Base-by-base conservation (phyloP, 306 rosid genomes). In the Cucurbita maxima region DNA sequence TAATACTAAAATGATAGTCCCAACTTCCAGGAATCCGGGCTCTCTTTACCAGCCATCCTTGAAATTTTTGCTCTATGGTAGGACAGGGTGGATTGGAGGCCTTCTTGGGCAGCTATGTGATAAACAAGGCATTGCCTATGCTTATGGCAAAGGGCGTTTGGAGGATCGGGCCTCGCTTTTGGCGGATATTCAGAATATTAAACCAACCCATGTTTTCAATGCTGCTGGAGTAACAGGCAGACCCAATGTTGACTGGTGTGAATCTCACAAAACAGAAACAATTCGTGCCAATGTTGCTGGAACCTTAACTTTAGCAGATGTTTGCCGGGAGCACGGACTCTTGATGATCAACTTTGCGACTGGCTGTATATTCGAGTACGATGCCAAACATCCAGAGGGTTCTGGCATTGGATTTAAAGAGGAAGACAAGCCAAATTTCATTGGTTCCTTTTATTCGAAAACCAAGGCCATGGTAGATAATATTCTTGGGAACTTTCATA, bases 321-420 rank as follows among this genome's bases (percentile, higher is more conserved):
- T 86, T 58, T 83, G 89, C 83, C 76, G 86, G 78, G 90, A 88
- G 85, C 79, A 83, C 58, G 88, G 86, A 5, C 78, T 88, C 62
- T 82, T 88, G 82, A 67, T 88, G 94, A 69, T 86, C 50, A 88
- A 88, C 75, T 88, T 81, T 69, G 94, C 94, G 55, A 88, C 89
- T 12, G 90, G 94, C 37, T 88, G 90, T 78, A 86, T 88, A 60
- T 86, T 86, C 72, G 94, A 88, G 85, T 88, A 88, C 48, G 81
- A 88, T 38, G 66, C 77, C 37, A 81, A 82, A 76, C 94, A 88
- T 80, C 94, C 89, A 43, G 82, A 84, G 77, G 87, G 85, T 36
- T 88, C 94, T 53, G 89, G 94, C 79, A 86, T 86, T 76, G 94
- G 94, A 34, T 88, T 81, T 69, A 86, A 78, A 83, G 94, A 88